These are phyloP conservation scores for Phoma herbarum DNA, from an alignment of 2,329 filamentous ascomycete genomes.

Conservation along the genomic window DNA sequence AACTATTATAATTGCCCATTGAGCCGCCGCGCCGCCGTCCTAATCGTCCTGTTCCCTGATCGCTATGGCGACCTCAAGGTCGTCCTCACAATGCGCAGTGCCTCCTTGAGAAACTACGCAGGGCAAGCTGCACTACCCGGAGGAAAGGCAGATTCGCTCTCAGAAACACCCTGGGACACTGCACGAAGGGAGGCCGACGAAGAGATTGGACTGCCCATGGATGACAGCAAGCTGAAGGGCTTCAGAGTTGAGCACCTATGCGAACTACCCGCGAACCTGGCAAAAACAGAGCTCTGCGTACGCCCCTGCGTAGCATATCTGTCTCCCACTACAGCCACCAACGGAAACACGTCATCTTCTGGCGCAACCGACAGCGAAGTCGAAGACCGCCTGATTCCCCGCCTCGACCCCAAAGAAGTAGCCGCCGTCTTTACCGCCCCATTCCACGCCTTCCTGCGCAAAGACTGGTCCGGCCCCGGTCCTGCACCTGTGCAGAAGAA, in stretches of 20 bases:
- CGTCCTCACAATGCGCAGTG: slow-evolving; percentile 69
- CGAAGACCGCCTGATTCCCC: slow-evolving; percentile 77
- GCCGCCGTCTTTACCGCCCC: slow-evolving; percentile 92
- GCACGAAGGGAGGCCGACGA: slow-evolving; percentile 90
- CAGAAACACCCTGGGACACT: slow-evolving; percentile 74
- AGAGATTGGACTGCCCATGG: slow-evolving; percentile 86
- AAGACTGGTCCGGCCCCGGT: slow-evolving; percentile 58
- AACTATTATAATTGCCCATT: slow-evolving; percentile 66
- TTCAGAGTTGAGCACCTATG: slow-evolving; percentile 90
- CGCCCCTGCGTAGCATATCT: slow-evolving; percentile 69
- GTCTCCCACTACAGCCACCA: slow-evolving; percentile 25
- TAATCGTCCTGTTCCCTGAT: slow-evolving; percentile 89
- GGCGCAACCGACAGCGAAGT: slow-evolving; percentile 23
- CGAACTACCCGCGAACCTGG: slow-evolving; percentile 71
- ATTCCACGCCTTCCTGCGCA: slow-evolving; percentile 80
- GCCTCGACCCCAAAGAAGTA: slow-evolving; percentile 87
- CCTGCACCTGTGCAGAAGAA: slow-evolving; percentile 52
- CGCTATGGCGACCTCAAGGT: slow-evolving; percentile 77
- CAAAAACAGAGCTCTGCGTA: slow-evolving; percentile 60
- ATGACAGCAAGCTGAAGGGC: slow-evolving; percentile 71
- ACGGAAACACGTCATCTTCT: neutral
- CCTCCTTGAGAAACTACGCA: slow-evolving; percentile 65
- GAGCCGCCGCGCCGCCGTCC: slow-evolving; percentile 79
- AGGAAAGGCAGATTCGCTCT: slow-evolving; percentile 66
- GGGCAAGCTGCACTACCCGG: slow-evolving; percentile 89